These are phyloP conservation scores for Mucor velutinosus DNA, from an alignment of 371 early-diverging fungal species.

Conservation along the genomic window DNA sequence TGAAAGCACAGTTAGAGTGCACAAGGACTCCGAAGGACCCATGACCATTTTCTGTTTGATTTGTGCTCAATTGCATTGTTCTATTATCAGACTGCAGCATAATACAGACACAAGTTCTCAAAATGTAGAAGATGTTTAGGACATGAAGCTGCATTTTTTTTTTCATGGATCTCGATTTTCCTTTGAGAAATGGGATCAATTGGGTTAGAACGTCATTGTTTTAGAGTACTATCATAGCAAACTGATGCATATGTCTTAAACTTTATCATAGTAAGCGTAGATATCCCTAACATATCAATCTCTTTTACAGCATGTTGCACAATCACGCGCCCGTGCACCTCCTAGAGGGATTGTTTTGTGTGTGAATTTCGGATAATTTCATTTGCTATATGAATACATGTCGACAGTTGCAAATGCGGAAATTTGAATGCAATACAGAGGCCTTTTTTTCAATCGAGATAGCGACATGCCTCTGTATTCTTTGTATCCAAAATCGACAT, in stretches of 20 bases:
- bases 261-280: not conserved
- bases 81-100: not conserved
- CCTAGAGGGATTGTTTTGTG: not conserved
- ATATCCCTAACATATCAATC: not conserved
- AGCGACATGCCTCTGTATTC: not conserved
- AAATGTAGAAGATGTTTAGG: not conserved
- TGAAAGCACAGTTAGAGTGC: not conserved
- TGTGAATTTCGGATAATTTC: not conserved
- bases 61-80: constrained; percentile 11
- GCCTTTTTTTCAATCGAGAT: no score
- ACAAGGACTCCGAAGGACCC: constrained; percentile 12
- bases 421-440: not conserved
- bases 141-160: not conserved
- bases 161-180: not conserved
- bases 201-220: not conserved
- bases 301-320: not conserved
- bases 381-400: not conserved
- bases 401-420: no score
- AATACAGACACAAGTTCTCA: not conserved
- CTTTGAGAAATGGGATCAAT: not conserved
- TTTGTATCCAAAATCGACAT: not conserved
- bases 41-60: constrained; percentile 11
- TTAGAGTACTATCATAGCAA: not conserved
- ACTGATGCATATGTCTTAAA: not conserved
- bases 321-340: constrained; percentile 14